Evolutionary conservation across 1,284 basidiomycete genomes (phyloP).

Genomic region (Naganishia liquefaciens): DNA sequence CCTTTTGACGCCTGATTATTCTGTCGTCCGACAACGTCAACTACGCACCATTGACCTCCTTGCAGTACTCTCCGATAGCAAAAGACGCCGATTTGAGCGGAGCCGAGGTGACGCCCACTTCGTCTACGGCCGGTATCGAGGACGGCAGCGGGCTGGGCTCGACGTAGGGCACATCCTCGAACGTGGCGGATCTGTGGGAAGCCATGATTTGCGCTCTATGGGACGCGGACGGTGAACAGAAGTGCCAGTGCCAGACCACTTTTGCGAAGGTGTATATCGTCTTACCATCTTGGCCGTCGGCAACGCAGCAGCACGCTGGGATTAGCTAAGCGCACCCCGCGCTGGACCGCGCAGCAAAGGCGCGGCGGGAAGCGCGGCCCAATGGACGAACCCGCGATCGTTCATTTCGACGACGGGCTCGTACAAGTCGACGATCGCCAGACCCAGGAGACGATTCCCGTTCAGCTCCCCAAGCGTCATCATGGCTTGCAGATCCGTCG

Average conservation of each 20-base stretch:
- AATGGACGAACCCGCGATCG: constrained; percentile 27
- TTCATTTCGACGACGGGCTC: constrained; percentile 6
- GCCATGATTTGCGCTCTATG: constrained; percentile 37
- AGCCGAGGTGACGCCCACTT: constrained; percentile 87
- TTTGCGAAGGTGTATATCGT: too few relatives aligned
- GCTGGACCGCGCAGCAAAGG: background rate
- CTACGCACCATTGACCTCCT: constrained; percentile 89
- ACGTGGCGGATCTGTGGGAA: constrained; percentile 44
- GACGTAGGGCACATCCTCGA: constrained; percentile 58
- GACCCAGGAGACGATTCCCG: background rate
- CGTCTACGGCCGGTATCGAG: constrained; percentile 77
- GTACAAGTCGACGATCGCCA: background rate
- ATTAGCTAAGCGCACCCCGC: constrained; percentile 23
- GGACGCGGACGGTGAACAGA: background rate
- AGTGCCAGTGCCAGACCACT: background rate
- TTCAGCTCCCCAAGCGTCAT: background rate
- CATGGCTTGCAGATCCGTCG: constrained; percentile 22
- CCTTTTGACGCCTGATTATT: too few relatives aligned
- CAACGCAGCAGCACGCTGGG: background rate
- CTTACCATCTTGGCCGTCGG: too few relatives aligned
- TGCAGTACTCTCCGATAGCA: constrained; percentile 95
- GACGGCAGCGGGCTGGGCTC: constrained; percentile 74
- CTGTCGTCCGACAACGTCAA: constrained; percentile 36
- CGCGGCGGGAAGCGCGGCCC: constrained; percentile 20
- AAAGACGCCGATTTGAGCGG: constrained; percentile 96